Percentiles rank a stretch among this genome's conserved stretches.
Evolutionary conservation across 2,329 filamentous ascomycete species (phyloP).

Genomic region (Graphilbum ipis-grandicollis): DNA sequence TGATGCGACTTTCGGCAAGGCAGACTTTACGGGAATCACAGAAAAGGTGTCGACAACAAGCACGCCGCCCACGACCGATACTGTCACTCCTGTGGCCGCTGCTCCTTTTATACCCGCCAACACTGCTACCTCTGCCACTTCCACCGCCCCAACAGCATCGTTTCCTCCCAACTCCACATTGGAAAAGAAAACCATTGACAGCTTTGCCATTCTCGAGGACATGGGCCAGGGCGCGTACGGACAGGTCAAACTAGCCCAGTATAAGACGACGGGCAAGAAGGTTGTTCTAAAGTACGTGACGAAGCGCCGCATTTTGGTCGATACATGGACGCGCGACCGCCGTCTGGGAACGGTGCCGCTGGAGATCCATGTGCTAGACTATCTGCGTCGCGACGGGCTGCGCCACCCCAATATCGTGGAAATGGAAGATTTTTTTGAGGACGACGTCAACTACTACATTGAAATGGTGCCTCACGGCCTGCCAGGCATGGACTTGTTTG

Average conservation of each 20-base stretch:
- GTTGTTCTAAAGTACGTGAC: constrained; percentile 96
- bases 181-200: constrained; percentile 68
- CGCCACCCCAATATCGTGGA: constrained; percentile 51
- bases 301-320: constrained; percentile 87
- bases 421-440: constrained; percentile 60
- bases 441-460: constrained; percentile 91
- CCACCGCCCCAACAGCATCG: neutral
- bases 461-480: constrained; percentile 93
- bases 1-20: no score
- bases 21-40: no score
- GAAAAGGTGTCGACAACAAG: no score
- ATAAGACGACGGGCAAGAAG: constrained; percentile 66
- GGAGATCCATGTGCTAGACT: constrained; percentile 94
- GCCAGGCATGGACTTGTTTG: constrained; percentile 95
- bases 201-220: constrained; percentile 87
- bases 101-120: no score
- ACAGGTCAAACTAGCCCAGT: constrained; percentile 84
- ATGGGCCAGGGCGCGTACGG: constrained; percentile 98
- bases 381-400: constrained; percentile 57
- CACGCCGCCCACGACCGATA: no score
- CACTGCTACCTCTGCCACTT: neutral
- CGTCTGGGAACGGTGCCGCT: constrained; percentile 85
- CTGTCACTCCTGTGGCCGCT: constrained; percentile 12
- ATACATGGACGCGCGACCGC: constrained; percentile 94
- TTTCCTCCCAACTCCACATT: no score